phyloP scores from a whole-genome alignment of 2,329 filamentous ascomycete genomes.

The Bipolaris cookei region DNA sequence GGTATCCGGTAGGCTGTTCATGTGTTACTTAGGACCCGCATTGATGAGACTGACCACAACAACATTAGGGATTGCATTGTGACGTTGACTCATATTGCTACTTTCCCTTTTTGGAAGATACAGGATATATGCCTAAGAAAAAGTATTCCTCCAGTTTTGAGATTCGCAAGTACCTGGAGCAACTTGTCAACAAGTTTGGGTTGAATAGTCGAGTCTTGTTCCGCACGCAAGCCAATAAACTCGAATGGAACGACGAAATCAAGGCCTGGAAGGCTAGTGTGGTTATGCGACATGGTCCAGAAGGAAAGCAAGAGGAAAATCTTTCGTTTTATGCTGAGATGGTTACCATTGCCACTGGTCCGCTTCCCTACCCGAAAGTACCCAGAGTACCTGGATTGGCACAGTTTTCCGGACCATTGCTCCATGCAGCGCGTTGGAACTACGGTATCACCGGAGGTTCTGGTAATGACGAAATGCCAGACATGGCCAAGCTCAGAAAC shows the following conservation, averaged over 20 bases:
- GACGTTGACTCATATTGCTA: constrained; percentile 66
- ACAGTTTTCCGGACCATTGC: constrained; percentile 49
- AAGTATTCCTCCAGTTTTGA: constrained; percentile 54
- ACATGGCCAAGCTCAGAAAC: constrained; percentile 40
- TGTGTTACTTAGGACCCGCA: background rate
- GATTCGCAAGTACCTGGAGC: constrained; percentile 51
- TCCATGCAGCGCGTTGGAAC: constrained; percentile 55
- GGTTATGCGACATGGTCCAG: constrained; percentile 19
- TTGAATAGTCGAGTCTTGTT: constrained; percentile 54
- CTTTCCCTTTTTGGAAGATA: constrained; percentile 65
- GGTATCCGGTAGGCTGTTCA: constrained; percentile 14
- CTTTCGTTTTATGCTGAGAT: constrained; percentile 43
- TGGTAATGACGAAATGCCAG: constrained; percentile 29
- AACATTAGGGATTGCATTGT: constrained; percentile 49
- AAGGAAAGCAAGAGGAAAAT: constrained; percentile 17
- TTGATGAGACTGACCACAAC: background rate
- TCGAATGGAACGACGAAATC: constrained; percentile 56
- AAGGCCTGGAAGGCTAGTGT: constrained; percentile 43
- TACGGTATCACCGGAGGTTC: constrained; percentile 52
- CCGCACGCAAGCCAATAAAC: constrained; percentile 40
- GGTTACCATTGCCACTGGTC: constrained; percentile 49
- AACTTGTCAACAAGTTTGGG: constrained; percentile 31
- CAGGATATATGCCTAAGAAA: constrained; percentile 61
- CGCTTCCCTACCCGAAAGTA: constrained; percentile 55
- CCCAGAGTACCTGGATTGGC: constrained; percentile 51